phyloP scores from a whole-genome alignment of 495 filamentous ascomycete genomes.

The Penicillium fimorum region DNA sequence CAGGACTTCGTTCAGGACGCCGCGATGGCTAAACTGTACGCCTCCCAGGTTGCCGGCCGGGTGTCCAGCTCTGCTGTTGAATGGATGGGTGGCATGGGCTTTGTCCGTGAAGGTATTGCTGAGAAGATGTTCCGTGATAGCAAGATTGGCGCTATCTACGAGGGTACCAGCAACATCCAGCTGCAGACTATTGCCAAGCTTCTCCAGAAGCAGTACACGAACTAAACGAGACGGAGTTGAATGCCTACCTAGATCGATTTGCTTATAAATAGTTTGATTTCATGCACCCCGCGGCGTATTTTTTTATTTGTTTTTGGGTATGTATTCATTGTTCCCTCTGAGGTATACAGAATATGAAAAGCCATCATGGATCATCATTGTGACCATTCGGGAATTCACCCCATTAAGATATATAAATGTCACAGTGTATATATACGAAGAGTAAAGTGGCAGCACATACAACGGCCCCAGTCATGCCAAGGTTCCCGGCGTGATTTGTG shows the following conservation, averaged over 20 bases:
- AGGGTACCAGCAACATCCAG: slow-evolving; percentile 86
- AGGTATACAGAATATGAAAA: not conserved
- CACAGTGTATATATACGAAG: slow-evolving; percentile 1
- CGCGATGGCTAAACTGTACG: slow-evolving; percentile 96
- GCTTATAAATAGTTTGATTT: slow-evolving; percentile 5
- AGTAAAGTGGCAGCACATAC: not conserved
- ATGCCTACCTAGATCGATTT: not conserved
- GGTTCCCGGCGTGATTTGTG: not conserved
- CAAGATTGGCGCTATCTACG: slow-evolving; percentile 99
- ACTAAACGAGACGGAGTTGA: slow-evolving; percentile 15
- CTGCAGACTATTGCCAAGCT: slow-evolving; percentile 91
- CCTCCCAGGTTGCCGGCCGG: slow-evolving; percentile 86
- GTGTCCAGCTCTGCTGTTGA: slow-evolving; percentile 87
- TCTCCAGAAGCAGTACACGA: slow-evolving; percentile 85
- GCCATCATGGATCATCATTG: not conserved
- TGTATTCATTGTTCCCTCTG: not conserved
- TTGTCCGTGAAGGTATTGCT: slow-evolving; percentile 91
- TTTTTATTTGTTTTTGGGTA: not conserved
- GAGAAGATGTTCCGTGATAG: slow-evolving; percentile 98
- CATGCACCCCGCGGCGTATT: slow-evolving; percentile 4
- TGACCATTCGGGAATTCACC: not conserved
- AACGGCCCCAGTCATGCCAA: not conserved
- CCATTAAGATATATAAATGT: not conserved
- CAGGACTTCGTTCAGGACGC: slow-evolving; percentile 93
- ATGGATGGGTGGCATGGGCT: slow-evolving; percentile 99